Evolutionary conservation across 352 stramenopile species (phyloP), one percentile per base, ranked within the genome.

Genomic region (Globisporangium megalacanthum): DNA sequence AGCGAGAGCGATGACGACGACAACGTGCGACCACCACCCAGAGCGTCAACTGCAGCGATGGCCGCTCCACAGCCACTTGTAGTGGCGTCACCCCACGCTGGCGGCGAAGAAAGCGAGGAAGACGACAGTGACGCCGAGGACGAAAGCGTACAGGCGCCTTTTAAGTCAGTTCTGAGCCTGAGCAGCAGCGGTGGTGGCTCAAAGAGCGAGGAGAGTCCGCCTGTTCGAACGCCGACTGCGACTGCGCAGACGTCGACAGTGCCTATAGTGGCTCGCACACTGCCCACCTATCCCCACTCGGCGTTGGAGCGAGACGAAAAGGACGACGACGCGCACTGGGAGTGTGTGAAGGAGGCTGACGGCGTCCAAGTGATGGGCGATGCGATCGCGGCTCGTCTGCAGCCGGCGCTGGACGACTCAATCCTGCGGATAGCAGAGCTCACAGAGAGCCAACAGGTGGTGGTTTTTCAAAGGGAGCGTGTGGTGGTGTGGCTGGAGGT

Each of bases 371-470:
- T 82, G 29, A 89, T 89, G 77, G 72, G 71, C 41, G 55, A 75
- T 20, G 70, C 76, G 15, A 70, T 92, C 42, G 62, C 89, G 36
- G 54, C 70, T 11, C 76, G 66, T 14, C 51, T 92, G 6, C 68
- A 78, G 54, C 82, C 82, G 6, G 84, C 77, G 37, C 58, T 92
- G 17, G 79, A 92, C 42, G 68, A 67, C 15, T 80, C 82, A 36
- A 86, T 92, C 56, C 67, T 76, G 17, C 77, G 82, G 58, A 89
- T 92, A 77, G 64, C 70, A 29, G 82, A 92, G 66, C 70, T 92
- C 37, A 77, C 66, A 0, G 68, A 77, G 36, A 75, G 52, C 45
- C 71, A 79, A 54, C 45, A 79, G 68, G 25, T 29, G 25, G 25
- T 29, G 25, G 25, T 29, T 29, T 29, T 4, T 29, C 4, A 29